Evolutionary conservation across 140 eudicot species (phyloP), one percentile per base, ranked within the genome.

Genomic region (Flaveria floridana): DNA sequence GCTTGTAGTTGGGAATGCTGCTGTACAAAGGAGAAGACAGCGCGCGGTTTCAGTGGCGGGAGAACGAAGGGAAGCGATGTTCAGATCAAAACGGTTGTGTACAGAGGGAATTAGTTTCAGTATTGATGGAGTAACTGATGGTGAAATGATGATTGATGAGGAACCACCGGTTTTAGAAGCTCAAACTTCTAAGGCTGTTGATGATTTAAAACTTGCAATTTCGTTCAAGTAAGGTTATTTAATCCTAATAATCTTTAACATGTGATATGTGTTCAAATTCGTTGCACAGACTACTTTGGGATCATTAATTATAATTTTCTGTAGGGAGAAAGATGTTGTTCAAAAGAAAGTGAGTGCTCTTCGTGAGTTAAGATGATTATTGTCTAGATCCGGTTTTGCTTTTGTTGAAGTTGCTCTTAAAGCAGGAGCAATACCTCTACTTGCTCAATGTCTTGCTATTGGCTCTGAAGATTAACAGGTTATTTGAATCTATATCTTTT

Each of bases 381-480:
- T 94, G 61, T 88, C 99, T 23, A 88, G 86, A 85, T 87, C 97
- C 11, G 97, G 91, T 44, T 88, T 83, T 66, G 96, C 97, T 81
- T 94, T 96, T 57, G 88, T 94, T 84, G 95, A 90, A 82, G 83
- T 90, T 74, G 96, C 99, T 68, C 84, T 90, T 34, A 77, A 82
- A 78, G 83, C 90, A 30, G 99, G 97, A 79, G 94, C 90, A 9
- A 85, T 90, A 55, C 83, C 91, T 78, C 47, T 83, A 37, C 89
- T 94, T 67, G 85, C 88, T 85, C 96, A 90, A 77, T 94, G 96
- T 75, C 97, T 94, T 72, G 82, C 96, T 19, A 88, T 88, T 79
- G 96, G 99, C 46, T 94, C 96, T 42, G 89, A 89, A 30, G 97
- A 94, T 73, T 96, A 94, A 76, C 99, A 94, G 95, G 99, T 94